Conservation (phyloP, 305 asterid genomes). For the Solanum aculeatissimum region DNA sequence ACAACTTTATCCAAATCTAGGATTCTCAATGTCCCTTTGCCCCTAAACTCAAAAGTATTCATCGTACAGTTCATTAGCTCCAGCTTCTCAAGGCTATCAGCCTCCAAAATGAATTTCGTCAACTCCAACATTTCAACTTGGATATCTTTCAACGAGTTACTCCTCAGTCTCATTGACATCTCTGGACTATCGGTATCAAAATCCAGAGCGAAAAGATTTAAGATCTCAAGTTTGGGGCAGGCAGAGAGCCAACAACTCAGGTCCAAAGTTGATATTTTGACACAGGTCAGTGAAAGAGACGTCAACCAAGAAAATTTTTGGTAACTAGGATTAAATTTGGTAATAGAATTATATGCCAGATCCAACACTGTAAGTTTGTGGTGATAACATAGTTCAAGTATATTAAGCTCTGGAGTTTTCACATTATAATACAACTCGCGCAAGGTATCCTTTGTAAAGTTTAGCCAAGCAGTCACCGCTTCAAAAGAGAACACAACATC, state of each 20-base stretch:
- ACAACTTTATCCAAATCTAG: background rate
- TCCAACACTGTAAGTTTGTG: constrained; percentile 60
- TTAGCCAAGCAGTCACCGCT: background rate
- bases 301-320: constrained; percentile 56
- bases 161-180: constrained; percentile 51
- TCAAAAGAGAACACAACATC: background rate
- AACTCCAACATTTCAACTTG: constrained; percentile 59
- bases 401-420: background rate
- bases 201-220: constrained; percentile 49
- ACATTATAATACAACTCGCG: background rate
- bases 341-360: constrained; percentile 54
- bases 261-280: constrained; percentile 63
- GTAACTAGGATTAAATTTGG: constrained; percentile 61
- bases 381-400: constrained; percentile 41
- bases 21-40: background rate
- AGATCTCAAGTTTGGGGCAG: constrained; percentile 47
- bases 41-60: background rate
- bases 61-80: constrained; percentile 1
- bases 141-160: constrained; percentile 62
- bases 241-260: constrained; percentile 51
- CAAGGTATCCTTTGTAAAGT: background rate
- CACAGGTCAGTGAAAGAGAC: constrained; percentile 52
- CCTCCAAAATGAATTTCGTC: constrained; percentile 64
- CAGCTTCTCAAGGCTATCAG: constrained; percentile 64
- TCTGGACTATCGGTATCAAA: constrained; percentile 55